phyloP scores from a whole-genome alignment of 2,329 filamentous ascomycete genomes.

The Diaporthe nobilis region DNA sequence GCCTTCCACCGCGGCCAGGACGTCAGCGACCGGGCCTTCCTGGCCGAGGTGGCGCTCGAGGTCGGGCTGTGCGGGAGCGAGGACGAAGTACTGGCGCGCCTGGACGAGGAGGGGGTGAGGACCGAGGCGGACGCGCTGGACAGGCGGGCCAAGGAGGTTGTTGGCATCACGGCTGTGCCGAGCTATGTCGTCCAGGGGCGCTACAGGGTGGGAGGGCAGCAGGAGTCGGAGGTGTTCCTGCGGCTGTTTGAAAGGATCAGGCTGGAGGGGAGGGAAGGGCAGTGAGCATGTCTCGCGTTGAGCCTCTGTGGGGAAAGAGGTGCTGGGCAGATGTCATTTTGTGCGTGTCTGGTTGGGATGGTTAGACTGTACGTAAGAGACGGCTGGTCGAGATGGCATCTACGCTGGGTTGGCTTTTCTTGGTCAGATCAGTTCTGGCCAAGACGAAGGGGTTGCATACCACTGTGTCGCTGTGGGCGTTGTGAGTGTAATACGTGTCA shows the following conservation, averaged over 20 bases:
- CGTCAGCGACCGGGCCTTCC: constrained; percentile 56
- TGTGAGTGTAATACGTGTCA: neutral
- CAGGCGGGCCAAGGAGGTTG: constrained; percentile 47
- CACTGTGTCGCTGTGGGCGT: neutral
- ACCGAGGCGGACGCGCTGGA: constrained; percentile 49
- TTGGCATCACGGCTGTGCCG: constrained; percentile 75
- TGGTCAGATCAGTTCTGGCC: neutral
- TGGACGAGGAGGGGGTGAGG: constrained; percentile 49
- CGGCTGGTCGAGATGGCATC: neutral
- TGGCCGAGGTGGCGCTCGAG: constrained; percentile 52
- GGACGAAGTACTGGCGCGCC: constrained; percentile 43
- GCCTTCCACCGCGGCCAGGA: constrained; percentile 60
- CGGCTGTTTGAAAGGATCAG: constrained; percentile 74
- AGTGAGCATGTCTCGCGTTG: neutral
- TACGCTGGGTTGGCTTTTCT: neutral
- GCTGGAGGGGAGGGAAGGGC: constrained; percentile 30
- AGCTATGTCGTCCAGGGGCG: constrained; percentile 79
- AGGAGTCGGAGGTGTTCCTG: constrained; percentile 76
- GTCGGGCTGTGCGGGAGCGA: constrained; percentile 48
- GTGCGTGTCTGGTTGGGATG: neutral
- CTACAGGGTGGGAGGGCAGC: constrained; percentile 80
- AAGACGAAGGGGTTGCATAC: neutral
- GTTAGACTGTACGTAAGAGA: neutral
- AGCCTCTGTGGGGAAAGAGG: neutral
- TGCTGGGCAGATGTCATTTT: neutral